Conservation (phyloP, 2,329 filamentous ascomycete genomes). For the Xylariaceae sp. region DNA sequence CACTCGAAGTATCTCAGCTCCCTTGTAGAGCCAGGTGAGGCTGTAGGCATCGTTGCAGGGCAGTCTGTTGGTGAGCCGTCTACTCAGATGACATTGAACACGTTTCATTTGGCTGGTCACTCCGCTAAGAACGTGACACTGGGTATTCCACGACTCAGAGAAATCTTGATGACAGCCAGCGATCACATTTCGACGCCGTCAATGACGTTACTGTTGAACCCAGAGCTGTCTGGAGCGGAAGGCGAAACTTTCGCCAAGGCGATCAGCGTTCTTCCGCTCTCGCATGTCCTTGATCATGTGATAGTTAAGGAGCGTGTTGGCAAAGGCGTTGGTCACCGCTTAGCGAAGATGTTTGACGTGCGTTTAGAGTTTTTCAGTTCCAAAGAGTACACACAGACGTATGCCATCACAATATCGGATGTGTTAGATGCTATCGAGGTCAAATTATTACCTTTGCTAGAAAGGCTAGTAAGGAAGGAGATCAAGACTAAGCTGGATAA, state of each 20-base stretch:
- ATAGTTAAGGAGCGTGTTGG: constrained; percentile 81
- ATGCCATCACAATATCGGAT: constrained; percentile 80
- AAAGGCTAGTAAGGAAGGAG: constrained; percentile 74
- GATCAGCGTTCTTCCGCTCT: constrained; percentile 84
- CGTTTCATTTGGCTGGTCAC: constrained; percentile 98
- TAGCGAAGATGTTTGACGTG: constrained; percentile 86
- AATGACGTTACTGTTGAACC: constrained; percentile 82
- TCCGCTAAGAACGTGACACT: constrained; percentile 98
- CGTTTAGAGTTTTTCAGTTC: constrained; percentile 83
- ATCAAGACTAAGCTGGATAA: constrained; percentile 79
- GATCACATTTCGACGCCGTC: constrained; percentile 86
- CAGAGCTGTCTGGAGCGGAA: constrained; percentile 71
- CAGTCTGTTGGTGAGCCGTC: constrained; percentile 97
- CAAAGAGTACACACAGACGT: constrained; percentile 82
- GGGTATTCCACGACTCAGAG: constrained; percentile 94
- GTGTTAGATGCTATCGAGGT: constrained; percentile 81
- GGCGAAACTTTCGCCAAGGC: constrained; percentile 86
- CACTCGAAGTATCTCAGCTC: constrained; percentile 93
- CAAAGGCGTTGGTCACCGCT: constrained; percentile 67
- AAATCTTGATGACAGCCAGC: constrained; percentile 98
- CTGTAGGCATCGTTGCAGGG: constrained; percentile 93
- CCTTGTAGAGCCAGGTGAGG: constrained; percentile 92
- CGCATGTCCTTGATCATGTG: constrained; percentile 82
- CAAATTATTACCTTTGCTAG: constrained; percentile 75
- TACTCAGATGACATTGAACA: constrained; percentile 99